Conservation (phyloP, 805 yeast species). For the Alloascoidea hylecoeti region DNA sequence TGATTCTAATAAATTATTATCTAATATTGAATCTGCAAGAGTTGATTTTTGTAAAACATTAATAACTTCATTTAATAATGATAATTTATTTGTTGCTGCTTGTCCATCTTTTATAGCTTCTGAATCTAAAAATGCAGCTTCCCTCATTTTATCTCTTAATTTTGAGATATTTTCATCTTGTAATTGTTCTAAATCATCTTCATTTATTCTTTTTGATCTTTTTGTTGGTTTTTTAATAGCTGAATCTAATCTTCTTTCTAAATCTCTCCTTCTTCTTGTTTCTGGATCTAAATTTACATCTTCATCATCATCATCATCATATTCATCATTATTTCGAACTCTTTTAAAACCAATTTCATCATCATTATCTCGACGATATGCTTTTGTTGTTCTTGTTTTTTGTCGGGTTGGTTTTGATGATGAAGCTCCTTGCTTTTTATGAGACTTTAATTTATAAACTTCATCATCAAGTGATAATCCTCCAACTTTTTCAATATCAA, state of each 20-base stretch:
- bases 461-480: slow-evolving; percentile 21
- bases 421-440: slow-evolving; percentile 13
- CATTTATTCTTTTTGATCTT: slow-evolving; percentile 59
- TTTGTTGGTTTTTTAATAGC: slow-evolving; percentile 54
- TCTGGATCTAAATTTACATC: slow-evolving; percentile 16
- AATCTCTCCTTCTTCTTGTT: slow-evolving; percentile 47
- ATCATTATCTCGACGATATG: slow-evolving; percentile 7
- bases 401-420: slow-evolving; percentile 5
- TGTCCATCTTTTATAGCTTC: slow-evolving; percentile 42
- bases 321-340: slow-evolving; percentile 7
- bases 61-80: slow-evolving; percentile 66
- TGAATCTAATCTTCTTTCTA: slow-evolving; percentile 72
- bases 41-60: slow-evolving; percentile 67
- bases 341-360: slow-evolving; percentile 3
- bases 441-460: slow-evolving; percentile 21
- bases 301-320: slow-evolving; percentile 6
- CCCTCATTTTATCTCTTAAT: slow-evolving; percentile 80
- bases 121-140: slow-evolving; percentile 38
- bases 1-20: slow-evolving; percentile 85
- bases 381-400: slow-evolving; percentile 8
- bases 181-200: slow-evolving; percentile 88
- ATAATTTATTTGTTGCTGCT: slow-evolving; percentile 67
- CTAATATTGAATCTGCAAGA: slow-evolving; percentile 84
- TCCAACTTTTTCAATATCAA: slow-evolving; percentile 13
- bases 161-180: slow-evolving; percentile 82